Evolutionary conservation across 116 monocot species (phyloP).

Genomic region (Cymodocea nodosa): DNA sequence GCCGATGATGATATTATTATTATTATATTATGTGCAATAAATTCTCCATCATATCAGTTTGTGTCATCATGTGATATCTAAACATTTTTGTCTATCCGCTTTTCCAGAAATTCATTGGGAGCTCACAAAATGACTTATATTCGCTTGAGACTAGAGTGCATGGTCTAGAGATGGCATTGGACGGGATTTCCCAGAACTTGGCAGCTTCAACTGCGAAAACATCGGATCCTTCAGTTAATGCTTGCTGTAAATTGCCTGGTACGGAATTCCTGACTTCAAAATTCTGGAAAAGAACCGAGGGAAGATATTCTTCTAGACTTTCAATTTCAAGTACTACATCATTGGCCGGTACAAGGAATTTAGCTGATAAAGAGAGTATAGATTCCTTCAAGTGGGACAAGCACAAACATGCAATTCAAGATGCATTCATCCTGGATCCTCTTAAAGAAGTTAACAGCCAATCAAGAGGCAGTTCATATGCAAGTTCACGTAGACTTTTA

Average conservation of each 20-base stretch:
- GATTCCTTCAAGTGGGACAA: conserved; percentile 29
- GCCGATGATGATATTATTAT: too few species aligned
- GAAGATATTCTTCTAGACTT: conserved; percentile 33
- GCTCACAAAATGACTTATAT: conserved; percentile 75
- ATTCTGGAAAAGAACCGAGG: conserved; percentile 69
- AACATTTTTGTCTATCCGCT: too few species aligned
- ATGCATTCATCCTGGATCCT: conserved; percentile 48
- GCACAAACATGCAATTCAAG: conserved; percentile 22
- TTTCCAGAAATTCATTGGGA: conserved; percentile 71
- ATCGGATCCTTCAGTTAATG: conserved; percentile 15
- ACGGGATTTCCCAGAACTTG: conserved; percentile 70
- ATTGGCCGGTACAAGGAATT: conserved; percentile 7
- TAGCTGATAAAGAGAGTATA: conserved; percentile 17
- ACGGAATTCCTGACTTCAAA: conserved; percentile 69
- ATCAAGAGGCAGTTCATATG: conserved; percentile 13
- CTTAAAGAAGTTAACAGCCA: conserved; percentile 38
- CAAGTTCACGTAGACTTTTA: conserved; percentile 15
- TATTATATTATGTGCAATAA: too few species aligned
- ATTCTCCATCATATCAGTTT: too few species aligned
- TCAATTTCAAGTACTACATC: conserved; percentile 21
- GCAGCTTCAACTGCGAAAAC: conserved; percentile 33
- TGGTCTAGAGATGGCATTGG: conserved; percentile 62
- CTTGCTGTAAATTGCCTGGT: conserved; percentile 75
- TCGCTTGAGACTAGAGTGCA: conserved; percentile 78
- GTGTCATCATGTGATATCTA: too few species aligned